Base-by-base conservation (phyloP, 2,329 filamentous ascomycete genomes). In the Leptoxyphium fumago region DNA sequence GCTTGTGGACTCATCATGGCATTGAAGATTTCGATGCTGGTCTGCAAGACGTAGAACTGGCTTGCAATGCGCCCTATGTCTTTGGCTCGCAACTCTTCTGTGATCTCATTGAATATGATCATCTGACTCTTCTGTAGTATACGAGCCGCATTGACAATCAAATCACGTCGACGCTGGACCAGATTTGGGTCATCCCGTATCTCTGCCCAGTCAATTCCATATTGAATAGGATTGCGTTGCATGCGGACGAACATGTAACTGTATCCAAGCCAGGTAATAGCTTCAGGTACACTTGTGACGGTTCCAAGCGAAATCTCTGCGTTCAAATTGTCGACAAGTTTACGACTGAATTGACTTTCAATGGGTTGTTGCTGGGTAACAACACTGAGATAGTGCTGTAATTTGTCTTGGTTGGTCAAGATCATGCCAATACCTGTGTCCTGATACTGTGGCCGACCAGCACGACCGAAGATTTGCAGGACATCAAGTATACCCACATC, bases 361-460 rank as follows among this genome's bases (percentile, higher is more conserved):
- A 98, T 98, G 0, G 93, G 91, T 51, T 94, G 82, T 60, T 98
- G 91, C 51, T 94, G 84, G 9, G 91, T 98, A 2, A 98, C 84
- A 2, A 91, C 88, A 36, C 82, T 82, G 39, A 96, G 70, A 60
- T 98, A 98, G 61, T 98, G 89, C 28, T 82, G 69, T 8, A 98
- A 70, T 59, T 88, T 94, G 62, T 95, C 88, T n/a, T 88, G 82
- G 0, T 86, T 94, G 0, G 93, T 98, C 56, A 87, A 93, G 51
- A 98, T 98, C 71, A 95, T 95, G 50, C 93, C 93, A 53, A 96
- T 94, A 70, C 91, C 91, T 30, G 83, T 91, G 57, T 96, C 91
- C 59, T 96, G 88, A 54, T 95, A 98, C 59, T 98, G 91, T 36
- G 93, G 91, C 61, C 91, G 83, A 70, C 91, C 91, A 47, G 91